Conservation (phyloP, 192 early-diverging fungal genomes). For the Spinellus fusiger region DNA sequence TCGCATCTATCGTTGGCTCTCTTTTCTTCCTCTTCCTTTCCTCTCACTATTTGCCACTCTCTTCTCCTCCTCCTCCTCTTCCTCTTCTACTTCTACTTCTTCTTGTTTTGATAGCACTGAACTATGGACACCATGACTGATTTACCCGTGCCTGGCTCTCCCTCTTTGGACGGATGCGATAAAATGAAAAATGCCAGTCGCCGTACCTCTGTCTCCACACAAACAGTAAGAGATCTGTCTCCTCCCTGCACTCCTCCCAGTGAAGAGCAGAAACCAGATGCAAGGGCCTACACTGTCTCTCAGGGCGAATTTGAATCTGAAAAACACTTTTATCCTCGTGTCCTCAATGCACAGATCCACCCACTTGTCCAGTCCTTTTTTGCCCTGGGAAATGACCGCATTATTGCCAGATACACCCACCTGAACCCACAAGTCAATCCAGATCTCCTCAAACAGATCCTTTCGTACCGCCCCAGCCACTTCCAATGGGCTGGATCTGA, state of each 20-base stretch:
- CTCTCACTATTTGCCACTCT: too few relatives aligned
- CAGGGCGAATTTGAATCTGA: conserved; percentile 74
- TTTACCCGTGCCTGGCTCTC: too few relatives aligned
- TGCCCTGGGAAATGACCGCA: conserved; percentile 82
- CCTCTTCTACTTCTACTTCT: too few relatives aligned
- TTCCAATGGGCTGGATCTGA: conserved; percentile 89
- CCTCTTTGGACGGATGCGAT: too few relatives aligned
- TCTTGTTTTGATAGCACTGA: too few relatives aligned
- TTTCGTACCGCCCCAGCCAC: conserved; percentile 65
- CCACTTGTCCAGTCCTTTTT: conserved; percentile 82
- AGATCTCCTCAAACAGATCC: conserved; percentile 52
- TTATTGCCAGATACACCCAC: conserved; percentile 80
- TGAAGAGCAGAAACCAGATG: background rate
- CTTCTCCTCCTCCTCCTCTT: too few relatives aligned
- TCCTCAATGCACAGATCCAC: conserved; percentile 84
- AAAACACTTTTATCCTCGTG: conserved; percentile 83
- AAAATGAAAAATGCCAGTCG: background rate
- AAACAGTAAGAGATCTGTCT: background rate
- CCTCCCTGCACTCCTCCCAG: background rate
- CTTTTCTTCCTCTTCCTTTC: too few relatives aligned
- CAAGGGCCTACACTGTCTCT: background rate
- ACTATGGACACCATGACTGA: too few relatives aligned
- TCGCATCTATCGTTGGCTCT: too few relatives aligned
- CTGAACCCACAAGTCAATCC: conserved; percentile 76
- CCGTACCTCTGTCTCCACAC: background rate